Base-by-base conservation (phyloP, 2,329 filamentous ascomycete genomes). In the Tolypocladium nubicola region DNA sequence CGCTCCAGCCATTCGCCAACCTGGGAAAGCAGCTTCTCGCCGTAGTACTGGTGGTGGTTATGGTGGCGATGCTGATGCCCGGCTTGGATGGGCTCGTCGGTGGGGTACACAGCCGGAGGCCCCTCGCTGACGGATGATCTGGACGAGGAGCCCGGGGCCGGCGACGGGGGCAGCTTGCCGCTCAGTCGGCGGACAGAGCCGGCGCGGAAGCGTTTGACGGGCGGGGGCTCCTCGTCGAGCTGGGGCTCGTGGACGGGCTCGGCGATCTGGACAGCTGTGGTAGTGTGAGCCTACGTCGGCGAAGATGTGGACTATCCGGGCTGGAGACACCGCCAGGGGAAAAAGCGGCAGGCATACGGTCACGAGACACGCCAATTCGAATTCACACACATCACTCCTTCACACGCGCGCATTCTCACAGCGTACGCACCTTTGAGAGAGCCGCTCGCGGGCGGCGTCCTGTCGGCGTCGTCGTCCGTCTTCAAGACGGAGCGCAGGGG, bases 1-100 rank as follows among this genome's bases (percentile, higher is more conserved):
- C 86, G 82, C 64, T 92, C 84, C 43, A 97, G 75, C 93, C 93
- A 97, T 62, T 89, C 84, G 33, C 83, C 80, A 16, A 97, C 85
- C 67, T 95, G 89, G 23, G 85, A 79, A 35, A 94, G 73, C 9
- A 95, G 71, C 61, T 78, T 81, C 63, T 85, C 76, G 55, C 76
- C 76, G 54, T 76, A 70, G 57, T 76, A 73, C 56, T 70, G 70
- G 37, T 69, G 69, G 21, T 66, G 68, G 58, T 70, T 67, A 16
- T 66, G 61, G 13, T 70, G 65, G 11, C 69, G 68, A 38, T 63
- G 58, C 33, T 62, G 60, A 19, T 63, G 64, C 37, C 64, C 57
- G 9, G 61, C 57, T n/a, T 62, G 58, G 10, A 59, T 30, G 7
- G 63, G 52, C 10, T 73, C 70, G 19, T 73, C 69, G 8, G 61